phyloP scores from a whole-genome alignment of 805 yeast genomes.

The Isabelozyma rhagii region DNA sequence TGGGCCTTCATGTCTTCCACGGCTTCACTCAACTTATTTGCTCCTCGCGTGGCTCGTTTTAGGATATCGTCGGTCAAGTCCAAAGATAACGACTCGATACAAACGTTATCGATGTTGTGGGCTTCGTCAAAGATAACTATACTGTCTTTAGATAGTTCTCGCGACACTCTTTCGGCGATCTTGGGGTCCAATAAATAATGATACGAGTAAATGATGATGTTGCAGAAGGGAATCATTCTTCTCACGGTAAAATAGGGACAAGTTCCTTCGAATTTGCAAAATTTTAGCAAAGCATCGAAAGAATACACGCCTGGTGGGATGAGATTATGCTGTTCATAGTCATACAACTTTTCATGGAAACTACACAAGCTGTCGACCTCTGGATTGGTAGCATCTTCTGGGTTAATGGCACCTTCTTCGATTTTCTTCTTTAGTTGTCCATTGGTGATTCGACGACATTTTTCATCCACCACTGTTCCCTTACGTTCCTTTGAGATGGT shows the following conservation, averaged over 20 bases:
- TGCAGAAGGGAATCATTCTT: constrained; percentile 94
- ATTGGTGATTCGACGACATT: constrained; percentile 90
- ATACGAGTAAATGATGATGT: constrained; percentile 91
- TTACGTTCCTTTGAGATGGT: constrained; percentile 81
- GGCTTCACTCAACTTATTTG: constrained; percentile 68
- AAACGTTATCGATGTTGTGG: constrained; percentile 97
- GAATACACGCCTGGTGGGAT: constrained; percentile 94
- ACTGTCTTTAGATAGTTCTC: constrained; percentile 85
- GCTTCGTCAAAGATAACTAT: constrained; percentile 98
- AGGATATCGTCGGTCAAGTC: constrained; percentile 90
- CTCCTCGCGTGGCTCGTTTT: constrained; percentile 85
- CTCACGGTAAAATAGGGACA: constrained; percentile 98
- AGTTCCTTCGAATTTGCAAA: constrained; percentile 74
- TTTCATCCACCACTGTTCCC: constrained; percentile 92
- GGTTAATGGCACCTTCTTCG: constrained; percentile 47
- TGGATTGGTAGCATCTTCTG: constrained; percentile 47
- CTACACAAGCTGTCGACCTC: constrained; percentile 57
- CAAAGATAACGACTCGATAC: constrained; percentile 90
- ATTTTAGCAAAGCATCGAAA: constrained; percentile 75
- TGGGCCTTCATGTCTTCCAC: constrained; percentile 81
- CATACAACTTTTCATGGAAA: constrained; percentile 86
- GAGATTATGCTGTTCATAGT: constrained; percentile 81
- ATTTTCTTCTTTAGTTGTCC: constrained; percentile 75
- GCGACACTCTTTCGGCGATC: constrained; percentile 92
- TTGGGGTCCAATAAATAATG: constrained; percentile 96